phyloP scores from a whole-genome alignment of 78 protist genomes.

The Dictyostelium citrinum region DNA sequence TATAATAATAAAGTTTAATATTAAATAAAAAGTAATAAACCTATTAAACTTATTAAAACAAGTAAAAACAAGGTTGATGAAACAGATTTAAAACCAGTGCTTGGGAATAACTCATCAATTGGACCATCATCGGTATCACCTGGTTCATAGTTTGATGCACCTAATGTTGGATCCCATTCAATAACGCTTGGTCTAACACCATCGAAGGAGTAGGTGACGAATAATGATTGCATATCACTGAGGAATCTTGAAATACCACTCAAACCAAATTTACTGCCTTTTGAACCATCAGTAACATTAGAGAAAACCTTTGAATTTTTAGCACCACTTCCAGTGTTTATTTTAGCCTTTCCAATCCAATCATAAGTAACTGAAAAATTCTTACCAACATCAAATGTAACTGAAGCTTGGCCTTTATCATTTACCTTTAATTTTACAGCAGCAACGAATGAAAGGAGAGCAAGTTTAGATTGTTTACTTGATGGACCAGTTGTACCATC shows the following conservation, averaged over 20 bases:
- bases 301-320: neutral
- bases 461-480: neutral
- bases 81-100: neutral
- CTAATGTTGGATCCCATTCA: conserved; percentile 1
- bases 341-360: neutral
- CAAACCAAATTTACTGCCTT: neutral
- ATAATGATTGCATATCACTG: neutral
- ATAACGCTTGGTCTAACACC: neutral
- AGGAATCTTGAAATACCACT: neutral
- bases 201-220: neutral
- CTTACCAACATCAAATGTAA: neutral
- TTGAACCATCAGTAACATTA: neutral
- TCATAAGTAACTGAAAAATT: neutral
- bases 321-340: neutral
- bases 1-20: no score
- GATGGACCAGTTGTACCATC: neutral
- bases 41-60: neutral
- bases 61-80: neutral
- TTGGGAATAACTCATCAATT: neutral
- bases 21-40: neutral
- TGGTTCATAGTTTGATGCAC: neutral
- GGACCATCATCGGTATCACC: neutral
- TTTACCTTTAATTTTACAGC: neutral
- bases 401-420: neutral
- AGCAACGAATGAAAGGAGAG: neutral